These are phyloP conservation scores for Perkinsus olseni DNA, from an alignment of 169 alveolate genomes.

Conservation along the genomic window DNA sequence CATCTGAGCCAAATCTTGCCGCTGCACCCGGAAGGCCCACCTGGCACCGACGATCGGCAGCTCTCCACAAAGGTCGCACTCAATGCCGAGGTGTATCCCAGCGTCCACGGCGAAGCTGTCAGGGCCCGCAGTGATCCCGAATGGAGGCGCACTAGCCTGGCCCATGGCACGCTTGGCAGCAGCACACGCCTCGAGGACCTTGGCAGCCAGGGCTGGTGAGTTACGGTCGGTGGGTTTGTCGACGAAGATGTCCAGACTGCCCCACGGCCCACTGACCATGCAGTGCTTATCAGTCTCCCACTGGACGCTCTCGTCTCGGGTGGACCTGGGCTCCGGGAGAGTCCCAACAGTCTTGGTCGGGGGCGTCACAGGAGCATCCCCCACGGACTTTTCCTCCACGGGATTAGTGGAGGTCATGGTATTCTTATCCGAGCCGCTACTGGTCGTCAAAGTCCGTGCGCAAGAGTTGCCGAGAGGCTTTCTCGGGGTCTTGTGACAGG, in stretches of 20 bases:
- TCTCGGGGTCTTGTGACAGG: not conserved
- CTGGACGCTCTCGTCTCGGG: not conserved
- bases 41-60: not conserved
- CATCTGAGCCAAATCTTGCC: too few species aligned
- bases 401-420: not conserved
- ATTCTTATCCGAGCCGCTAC: not conserved
- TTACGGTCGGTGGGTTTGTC: not conserved
- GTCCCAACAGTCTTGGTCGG: not conserved
- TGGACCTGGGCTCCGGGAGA: not conserved
- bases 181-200: not conserved
- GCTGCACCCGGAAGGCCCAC: not conserved
- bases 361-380: not conserved
- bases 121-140: not conserved
- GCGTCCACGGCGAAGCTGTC: not conserved
- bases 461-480: not conserved
- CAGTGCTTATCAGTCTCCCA: not conserved
- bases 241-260: not conserved
- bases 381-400: not conserved
- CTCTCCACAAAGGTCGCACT: not conserved
- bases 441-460: not conserved
- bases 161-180: not conserved
- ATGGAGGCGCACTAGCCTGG: not conserved
- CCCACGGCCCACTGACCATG: not conserved
- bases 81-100: not conserved
- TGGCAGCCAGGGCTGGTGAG: not conserved